These are phyloP conservation scores for Agaricus blazei DNA, from an alignment of 768 basidiomycete genomes.

Conservation along the genomic window DNA sequence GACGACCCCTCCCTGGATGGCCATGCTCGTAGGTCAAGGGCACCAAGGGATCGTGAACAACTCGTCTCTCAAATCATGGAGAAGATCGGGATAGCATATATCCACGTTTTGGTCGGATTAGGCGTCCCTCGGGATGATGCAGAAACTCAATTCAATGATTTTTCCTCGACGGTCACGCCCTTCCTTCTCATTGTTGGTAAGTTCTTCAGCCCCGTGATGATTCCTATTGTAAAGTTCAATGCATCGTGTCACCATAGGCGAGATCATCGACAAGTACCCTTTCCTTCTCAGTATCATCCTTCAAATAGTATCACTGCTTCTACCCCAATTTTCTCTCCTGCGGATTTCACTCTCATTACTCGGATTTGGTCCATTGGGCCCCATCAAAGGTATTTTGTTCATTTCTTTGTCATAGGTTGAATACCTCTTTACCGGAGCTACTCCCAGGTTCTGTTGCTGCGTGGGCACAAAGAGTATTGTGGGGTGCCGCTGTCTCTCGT, in stretches of 20 bases:
- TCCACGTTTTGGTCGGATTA: not conserved
- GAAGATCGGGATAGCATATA: constrained; percentile 2
- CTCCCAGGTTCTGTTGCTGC: constrained; percentile 27
- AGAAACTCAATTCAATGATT: not conserved
- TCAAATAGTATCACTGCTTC: constrained; percentile 16
- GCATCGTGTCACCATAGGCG: constrained; percentile 18
- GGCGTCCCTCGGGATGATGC: constrained; percentile 9
- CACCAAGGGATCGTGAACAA: not conserved
- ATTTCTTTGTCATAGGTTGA: not conserved
- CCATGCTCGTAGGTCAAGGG: constrained; percentile 6
- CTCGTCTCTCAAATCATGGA: constrained; percentile 1
- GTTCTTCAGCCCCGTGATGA: not conserved
- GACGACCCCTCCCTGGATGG: constrained; percentile 9
- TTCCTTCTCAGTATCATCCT: constrained; percentile 19
- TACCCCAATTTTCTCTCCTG: constrained; percentile 24
- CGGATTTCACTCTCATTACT: constrained; percentile 26
- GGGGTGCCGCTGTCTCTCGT: constrained; percentile 19
- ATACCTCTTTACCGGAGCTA: not conserved
- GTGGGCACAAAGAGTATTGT: constrained; percentile 29
- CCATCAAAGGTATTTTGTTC: constrained; percentile 21
- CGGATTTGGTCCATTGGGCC: constrained; percentile 29
- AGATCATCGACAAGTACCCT: constrained; percentile 32
- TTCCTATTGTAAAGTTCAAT: not conserved
- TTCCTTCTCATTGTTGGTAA: constrained; percentile 10
- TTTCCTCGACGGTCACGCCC: not conserved